These are phyloP conservation scores for Karstenula rhodostoma DNA, from an alignment of 2,329 filamentous ascomycete genomes.

Conservation along the genomic window DNA sequence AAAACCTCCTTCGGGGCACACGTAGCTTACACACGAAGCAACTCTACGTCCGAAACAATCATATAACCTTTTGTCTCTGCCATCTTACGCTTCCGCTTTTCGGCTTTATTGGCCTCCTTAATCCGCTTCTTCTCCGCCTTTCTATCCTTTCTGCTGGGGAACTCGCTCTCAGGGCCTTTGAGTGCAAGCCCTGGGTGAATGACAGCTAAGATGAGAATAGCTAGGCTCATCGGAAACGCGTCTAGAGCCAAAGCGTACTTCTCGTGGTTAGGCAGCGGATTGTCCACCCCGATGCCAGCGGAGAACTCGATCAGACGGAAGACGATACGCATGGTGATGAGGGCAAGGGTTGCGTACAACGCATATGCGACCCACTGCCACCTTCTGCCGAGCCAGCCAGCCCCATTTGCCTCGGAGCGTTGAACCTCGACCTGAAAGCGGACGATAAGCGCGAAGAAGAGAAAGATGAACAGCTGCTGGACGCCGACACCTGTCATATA, in stretches of 20 bases:
- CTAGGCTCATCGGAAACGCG: slow-evolving; percentile 64
- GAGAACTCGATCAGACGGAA: slow-evolving; percentile 68
- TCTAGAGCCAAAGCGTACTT: slow-evolving; percentile 62
- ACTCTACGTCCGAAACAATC: slow-evolving; percentile 3
- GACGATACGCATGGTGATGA: slow-evolving; percentile 64
- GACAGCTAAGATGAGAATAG: slow-evolving; percentile 28
- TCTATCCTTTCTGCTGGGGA: slow-evolving; percentile 35
- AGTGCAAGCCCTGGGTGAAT: slow-evolving; percentile 37
- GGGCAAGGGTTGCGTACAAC: slow-evolving; percentile 51
- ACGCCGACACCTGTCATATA: slow-evolving; percentile 50
- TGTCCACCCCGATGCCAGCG: slow-evolving; percentile 53
- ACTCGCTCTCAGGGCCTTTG: slow-evolving; percentile 34
- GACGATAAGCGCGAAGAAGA: slow-evolving; percentile 31
- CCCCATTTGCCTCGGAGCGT: slow-evolving; percentile 12
- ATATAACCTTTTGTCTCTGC: slow-evolving; percentile 12
- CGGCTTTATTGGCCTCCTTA: slow-evolving; percentile 28
- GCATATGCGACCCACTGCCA: slow-evolving; percentile 46
- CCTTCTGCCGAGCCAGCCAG: neutral
- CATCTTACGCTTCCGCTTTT: slow-evolving; percentile 25
- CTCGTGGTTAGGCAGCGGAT: slow-evolving; percentile 60
- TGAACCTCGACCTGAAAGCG: slow-evolving; percentile 29
- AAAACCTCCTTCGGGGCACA: neutral
- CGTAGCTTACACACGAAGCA: slow-evolving; percentile 3
- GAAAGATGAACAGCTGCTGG: slow-evolving; percentile 42
- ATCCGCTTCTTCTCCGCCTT: slow-evolving; percentile 34